phyloP scores from a whole-genome alignment of 139 green algal species.

The Ostreobium quekettii region DNA sequence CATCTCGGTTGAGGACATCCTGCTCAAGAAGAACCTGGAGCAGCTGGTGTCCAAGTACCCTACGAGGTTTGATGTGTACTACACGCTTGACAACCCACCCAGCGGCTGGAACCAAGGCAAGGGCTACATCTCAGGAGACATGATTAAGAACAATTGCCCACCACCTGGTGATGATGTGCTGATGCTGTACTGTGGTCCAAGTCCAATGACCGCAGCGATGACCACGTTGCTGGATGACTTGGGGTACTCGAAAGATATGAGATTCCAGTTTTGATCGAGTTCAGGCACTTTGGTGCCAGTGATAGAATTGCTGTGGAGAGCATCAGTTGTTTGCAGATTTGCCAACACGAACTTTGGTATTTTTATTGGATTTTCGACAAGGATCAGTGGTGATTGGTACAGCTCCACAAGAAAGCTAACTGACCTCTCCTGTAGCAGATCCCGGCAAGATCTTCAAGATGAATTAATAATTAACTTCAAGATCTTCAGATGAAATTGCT shows the following conservation, averaged over 20 bases:
- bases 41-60: slow-evolving; percentile 41
- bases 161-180: slow-evolving; percentile 39
- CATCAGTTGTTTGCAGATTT: too few relatives aligned
- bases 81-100: slow-evolving; percentile 36
- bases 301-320: too few relatives aligned
- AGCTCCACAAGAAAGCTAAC: too few relatives aligned
- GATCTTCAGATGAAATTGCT: too few relatives aligned
- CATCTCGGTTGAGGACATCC: slow-evolving; percentile 80
- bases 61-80: slow-evolving; percentile 34
- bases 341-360: too few relatives aligned
- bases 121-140: slow-evolving; percentile 70
- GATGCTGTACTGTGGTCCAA: slow-evolving; percentile 75
- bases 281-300: not conserved
- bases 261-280: slow-evolving; percentile 81
- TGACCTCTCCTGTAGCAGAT: too few relatives aligned
- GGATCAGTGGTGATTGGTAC: too few relatives aligned
- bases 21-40: slow-evolving; percentile 67
- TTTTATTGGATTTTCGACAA: too few relatives aligned
- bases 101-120: slow-evolving; percentile 52
- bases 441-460: too few relatives aligned
- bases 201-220: slow-evolving; percentile 85
- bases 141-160: slow-evolving; percentile 61
- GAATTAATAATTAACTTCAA: too few relatives aligned
- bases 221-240: slow-evolving; percentile 55
- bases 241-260: slow-evolving; percentile 60